Conservation (phyloP, 352 stramenopile genomes). For the Saprolegnia parasitica region DNA sequence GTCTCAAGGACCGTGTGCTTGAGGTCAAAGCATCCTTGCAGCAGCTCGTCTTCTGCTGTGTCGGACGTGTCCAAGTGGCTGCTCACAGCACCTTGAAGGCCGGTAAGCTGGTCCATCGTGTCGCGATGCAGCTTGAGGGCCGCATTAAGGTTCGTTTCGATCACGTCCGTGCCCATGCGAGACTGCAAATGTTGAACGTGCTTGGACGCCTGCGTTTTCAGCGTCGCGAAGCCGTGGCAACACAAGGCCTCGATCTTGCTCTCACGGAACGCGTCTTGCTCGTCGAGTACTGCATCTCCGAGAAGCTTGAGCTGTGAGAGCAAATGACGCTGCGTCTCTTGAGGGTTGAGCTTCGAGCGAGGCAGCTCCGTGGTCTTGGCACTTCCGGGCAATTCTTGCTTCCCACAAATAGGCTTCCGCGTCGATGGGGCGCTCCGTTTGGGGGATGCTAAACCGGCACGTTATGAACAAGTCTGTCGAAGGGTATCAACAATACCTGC, state of each 20-base stretch:
- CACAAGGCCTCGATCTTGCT: background rate
- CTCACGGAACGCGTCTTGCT: conserved; percentile 15
- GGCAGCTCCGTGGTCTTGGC: too few relatives aligned
- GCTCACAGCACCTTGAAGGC: background rate
- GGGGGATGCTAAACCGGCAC: too few relatives aligned
- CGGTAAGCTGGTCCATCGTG: background rate
- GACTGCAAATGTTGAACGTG: background rate
- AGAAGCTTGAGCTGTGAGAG: conserved; percentile 7
- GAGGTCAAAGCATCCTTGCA: conserved; percentile 3
- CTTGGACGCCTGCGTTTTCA: background rate
- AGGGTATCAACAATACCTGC: background rate
- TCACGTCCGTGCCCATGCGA: background rate
- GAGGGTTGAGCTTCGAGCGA: background rate
- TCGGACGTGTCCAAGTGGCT: background rate
- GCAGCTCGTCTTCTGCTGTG: conserved; percentile 11
- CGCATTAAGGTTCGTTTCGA: background rate
- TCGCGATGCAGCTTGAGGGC: conserved; percentile 13
- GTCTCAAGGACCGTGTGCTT: conserved; percentile 4
- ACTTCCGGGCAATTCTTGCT: too few relatives aligned
- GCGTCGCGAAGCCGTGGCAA: conserved; percentile 3
- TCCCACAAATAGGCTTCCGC: too few relatives aligned
- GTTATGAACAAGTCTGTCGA: too few relatives aligned
- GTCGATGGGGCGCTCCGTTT: too few relatives aligned
- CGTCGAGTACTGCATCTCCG: conserved; percentile 7
- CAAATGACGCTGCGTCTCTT: conserved; percentile 8